These are phyloP conservation scores for Pseudonitzschia multiseries DNA, from an alignment of 108 stramenopile species.

Conservation along the genomic window DNA sequence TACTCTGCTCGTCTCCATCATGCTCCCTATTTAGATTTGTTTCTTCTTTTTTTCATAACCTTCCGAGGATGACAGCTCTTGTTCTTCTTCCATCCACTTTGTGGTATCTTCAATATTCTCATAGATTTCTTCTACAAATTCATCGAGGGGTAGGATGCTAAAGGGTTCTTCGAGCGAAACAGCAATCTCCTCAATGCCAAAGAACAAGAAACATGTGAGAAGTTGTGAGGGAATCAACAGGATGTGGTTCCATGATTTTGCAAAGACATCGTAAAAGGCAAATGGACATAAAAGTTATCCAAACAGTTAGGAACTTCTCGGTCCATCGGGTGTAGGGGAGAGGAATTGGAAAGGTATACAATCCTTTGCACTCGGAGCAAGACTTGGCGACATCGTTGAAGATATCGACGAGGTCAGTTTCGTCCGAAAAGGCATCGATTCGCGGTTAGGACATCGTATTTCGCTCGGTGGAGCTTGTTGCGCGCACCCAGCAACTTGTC, in stretches of 20 bases:
- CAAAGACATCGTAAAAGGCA: constrained; percentile 38
- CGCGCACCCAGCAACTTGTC: neutral
- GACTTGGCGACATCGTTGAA: neutral
- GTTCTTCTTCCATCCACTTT: neutral
- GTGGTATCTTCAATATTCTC: constrained; percentile 13
- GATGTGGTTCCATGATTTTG: constrained; percentile 21
- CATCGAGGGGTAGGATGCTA: constrained; percentile 46
- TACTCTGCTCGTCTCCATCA: no score
- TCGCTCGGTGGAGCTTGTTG: neutral
- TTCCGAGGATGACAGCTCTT: neutral
- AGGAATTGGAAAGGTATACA: neutral
- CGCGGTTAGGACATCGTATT: neutral
- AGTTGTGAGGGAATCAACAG: constrained; percentile 27
- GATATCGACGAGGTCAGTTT: neutral
- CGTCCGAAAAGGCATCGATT: neutral
- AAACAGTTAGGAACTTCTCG: constrained; percentile 1
- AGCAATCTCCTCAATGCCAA: constrained; percentile 57
- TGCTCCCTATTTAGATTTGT: no score
- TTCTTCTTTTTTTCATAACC: neutral
- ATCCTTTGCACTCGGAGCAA: neutral
- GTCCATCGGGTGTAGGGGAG: neutral
- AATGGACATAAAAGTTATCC: constrained; percentile 50
- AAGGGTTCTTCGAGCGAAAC: constrained; percentile 56
- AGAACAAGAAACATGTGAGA: constrained; percentile 39
- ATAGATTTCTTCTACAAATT: constrained; percentile 41